Evolutionary conservation across 2,329 filamentous ascomycete genomes (phyloP).

Genomic region (Fusarium oxysporum): DNA sequence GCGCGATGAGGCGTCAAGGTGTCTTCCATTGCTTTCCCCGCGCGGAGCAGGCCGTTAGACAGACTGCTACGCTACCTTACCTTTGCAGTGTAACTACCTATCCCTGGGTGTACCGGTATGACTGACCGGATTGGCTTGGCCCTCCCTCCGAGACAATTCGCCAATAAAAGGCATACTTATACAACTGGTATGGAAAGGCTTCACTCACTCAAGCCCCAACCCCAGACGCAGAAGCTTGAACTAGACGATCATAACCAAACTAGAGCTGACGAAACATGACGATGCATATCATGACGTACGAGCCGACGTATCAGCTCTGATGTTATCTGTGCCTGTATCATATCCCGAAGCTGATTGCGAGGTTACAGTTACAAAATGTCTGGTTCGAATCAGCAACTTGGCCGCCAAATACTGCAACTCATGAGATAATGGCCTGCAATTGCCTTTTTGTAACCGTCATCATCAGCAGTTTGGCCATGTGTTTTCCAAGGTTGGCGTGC

Average conservation of each 20-base stretch:
- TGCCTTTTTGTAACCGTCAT: slow-evolving; percentile 11
- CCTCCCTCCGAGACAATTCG: slow-evolving; percentile 6
- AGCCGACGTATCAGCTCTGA: slow-evolving; percentile 31
- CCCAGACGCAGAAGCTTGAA: slow-evolving; percentile 10
- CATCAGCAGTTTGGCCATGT: slow-evolving; percentile 13
- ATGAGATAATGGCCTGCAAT: neutral
- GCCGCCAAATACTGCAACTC: neutral
- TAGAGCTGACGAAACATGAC: slow-evolving; percentile 40
- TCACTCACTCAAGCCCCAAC: neutral
- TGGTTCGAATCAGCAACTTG: neutral
- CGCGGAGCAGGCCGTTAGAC: slow-evolving; percentile 32
- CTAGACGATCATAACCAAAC: slow-evolving; percentile 36
- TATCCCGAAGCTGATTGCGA: neutral
- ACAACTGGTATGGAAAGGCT: slow-evolving; percentile 19
- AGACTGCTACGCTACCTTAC: neutral
- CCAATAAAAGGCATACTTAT: neutral
- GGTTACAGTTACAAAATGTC: neutral
- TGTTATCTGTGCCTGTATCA: slow-evolving; percentile 22
- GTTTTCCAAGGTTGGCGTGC: slow-evolving; percentile 9
- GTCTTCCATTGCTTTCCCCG: slow-evolving; percentile 15
- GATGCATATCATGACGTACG: slow-evolving; percentile 40
- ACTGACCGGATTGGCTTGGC: slow-evolving; percentile 9
- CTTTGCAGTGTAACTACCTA: neutral
- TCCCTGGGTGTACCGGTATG: neutral
- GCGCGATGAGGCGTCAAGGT: slow-evolving; percentile 15